Conservation (phyloP, 2,329 filamentous ascomycete genomes). For the Hymenotorrendiella dingleyae region DNA sequence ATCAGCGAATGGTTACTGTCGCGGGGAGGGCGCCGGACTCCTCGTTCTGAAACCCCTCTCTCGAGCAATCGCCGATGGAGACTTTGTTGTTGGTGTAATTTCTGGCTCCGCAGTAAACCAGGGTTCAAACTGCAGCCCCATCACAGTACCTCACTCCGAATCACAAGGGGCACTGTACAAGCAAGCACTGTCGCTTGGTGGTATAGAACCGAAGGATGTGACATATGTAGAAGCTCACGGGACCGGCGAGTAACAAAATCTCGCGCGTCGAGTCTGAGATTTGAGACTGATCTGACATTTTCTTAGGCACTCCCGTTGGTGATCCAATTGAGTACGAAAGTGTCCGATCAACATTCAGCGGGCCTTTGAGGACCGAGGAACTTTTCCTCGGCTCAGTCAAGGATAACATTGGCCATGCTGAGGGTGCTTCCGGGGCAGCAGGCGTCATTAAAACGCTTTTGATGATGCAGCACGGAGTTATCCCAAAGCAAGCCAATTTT, state of each 20-base stretch:
- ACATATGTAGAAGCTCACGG: constrained; percentile 30
- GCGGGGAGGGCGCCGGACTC: constrained; percentile 49
- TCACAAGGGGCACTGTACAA: constrained; percentile 31
- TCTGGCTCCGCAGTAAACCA: constrained; percentile 47
- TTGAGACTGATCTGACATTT: not conserved
- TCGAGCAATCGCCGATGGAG: constrained; percentile 51
- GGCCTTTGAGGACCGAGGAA: not conserved
- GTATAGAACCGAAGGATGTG: not conserved
- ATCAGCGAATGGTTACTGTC: constrained; percentile 9
- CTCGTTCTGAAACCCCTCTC: constrained; percentile 52
- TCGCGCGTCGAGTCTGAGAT: not conserved
- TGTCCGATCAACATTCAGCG: constrained; percentile 9
- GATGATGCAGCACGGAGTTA: constrained; percentile 25
- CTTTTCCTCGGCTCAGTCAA: constrained; percentile 27
- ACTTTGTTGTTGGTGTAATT: constrained; percentile 50
- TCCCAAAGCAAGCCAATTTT: constrained; percentile 24
- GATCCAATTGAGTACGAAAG: constrained; percentile 20
- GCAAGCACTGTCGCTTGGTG: not conserved
- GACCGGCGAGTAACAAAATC: constrained; percentile 31
- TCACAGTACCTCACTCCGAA: constrained; percentile 45
- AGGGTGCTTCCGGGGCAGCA: constrained; percentile 38
- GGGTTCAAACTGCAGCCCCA: constrained; percentile 50
- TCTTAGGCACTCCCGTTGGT: constrained; percentile 24
- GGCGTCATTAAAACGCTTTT: constrained; percentile 39
- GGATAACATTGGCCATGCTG: constrained; percentile 39